Evolutionary conservation across 441 rosid genomes (phyloP), one percentile per base, ranked within the genome.

Genomic region (Jatropha multifida): DNA sequence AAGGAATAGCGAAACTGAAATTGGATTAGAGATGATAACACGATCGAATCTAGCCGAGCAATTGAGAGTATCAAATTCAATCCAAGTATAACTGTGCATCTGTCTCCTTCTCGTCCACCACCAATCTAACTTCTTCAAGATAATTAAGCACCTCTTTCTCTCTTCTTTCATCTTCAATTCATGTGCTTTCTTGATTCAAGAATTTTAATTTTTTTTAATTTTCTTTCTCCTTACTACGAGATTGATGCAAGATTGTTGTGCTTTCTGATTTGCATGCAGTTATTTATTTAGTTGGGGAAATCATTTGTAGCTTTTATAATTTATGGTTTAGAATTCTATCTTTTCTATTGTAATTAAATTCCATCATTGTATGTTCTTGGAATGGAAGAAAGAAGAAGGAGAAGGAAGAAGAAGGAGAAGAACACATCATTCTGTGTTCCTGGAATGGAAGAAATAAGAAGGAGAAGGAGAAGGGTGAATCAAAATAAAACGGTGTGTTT

Each of bases 1-100:
- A 74, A 77, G 76, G 60, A 65, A 65, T 66, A 44, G 60, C 48
- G 66, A 55, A 32, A 52, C 51, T 13, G 62, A 18, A 63, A 66
- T 68, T 60, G 42, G 69, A 77, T 59, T 69, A 64, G 88, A 83
- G 81, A 96, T 96, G 99, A 96, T 96, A 78, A 96, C 97, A 73
- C 86, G 98, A 79, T 96, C 99, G 77, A 96, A 93, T 81, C 84
- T 96, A 74, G 97, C 90, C n/a, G 98, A 96, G 83, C 98, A 94
- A 79, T 86, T 96, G 82, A 88, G 98, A 96, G 86, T 96, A 92
- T 48, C 98, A 96, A 90, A 91, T 88, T 87, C 89, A 97, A 83
- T 93, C 99, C 74, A 96, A 90, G 83, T 91, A 95, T 74, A 97
- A 92, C 65, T 93, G 97, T 98, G 98, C 98, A 18, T 89, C 98